Conservation (phyloP, 2,329 filamentous ascomycete species). For the Sphaceloma murrayae region DNA sequence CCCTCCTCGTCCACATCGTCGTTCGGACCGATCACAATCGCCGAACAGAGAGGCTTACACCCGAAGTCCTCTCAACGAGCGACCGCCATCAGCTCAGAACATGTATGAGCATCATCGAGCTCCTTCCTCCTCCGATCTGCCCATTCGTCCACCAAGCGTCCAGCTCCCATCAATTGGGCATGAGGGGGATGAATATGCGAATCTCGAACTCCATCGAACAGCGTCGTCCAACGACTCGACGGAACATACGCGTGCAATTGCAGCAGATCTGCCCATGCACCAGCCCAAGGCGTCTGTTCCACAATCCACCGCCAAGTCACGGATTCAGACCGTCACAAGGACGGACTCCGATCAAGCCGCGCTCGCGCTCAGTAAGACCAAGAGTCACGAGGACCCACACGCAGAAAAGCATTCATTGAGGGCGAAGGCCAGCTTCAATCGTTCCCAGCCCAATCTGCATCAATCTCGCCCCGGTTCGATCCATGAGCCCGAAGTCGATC, state of each 20-base stretch:
- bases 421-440: conserved; percentile 50
- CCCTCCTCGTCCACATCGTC: conserved; percentile 67
- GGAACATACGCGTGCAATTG: conserved; percentile 67
- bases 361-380: conserved; percentile 65
- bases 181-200: conserved; percentile 81
- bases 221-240: conserved; percentile 41
- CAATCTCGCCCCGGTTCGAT: conserved; percentile 45
- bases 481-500: conserved; percentile 56
- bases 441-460: conserved; percentile 38
- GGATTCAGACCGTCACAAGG: conserved; percentile 74
- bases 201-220: conserved; percentile 37
- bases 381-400: conserved; percentile 46
- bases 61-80: conserved; percentile 74
- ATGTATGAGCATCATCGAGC: conserved; percentile 24
- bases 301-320: conserved; percentile 68
- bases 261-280: conserved; percentile 73
- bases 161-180: conserved; percentile 77
- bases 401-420: conserved; percentile 46
- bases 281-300: conserved; percentile 83
- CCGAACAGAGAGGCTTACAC: conserved; percentile 70
- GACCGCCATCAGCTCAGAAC: conserved; percentile 33
- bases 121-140: conserved; percentile 34
- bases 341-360: conserved; percentile 85
- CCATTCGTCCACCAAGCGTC: conserved; percentile 62
- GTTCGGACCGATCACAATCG: conserved; percentile 63